Evolutionary conservation across 2,329 filamentous ascomycete species (phyloP), one percentile per base, ranked within the genome.

Genomic region (Diaporthe citriasiana): DNA sequence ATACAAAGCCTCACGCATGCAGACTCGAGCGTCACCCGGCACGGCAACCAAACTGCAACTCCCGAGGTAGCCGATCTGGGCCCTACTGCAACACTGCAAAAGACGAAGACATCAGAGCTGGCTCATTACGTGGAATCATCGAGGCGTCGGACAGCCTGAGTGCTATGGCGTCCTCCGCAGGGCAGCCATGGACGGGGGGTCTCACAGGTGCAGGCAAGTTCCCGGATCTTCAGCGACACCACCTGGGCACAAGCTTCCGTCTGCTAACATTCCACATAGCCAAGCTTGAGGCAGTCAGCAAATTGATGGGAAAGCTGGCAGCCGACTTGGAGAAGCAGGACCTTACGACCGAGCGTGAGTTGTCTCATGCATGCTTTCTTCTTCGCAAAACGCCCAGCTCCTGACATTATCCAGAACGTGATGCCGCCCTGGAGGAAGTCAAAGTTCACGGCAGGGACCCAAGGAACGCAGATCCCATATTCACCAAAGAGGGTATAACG

Each of bases 401-500:
- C 59, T 77, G 19, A 74, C 50, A 17, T 12, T 51, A 19, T 27
- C 22, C 76, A 95, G 93, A 94, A 79, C 89, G 91, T 76, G 89
- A 91, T 78, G 83, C 87, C 13, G 85, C 87, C 17, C 82, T 93
- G 5, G 90, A 93, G 77, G 85, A 95, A 78, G 87, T 98, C 65
- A 98, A 98, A 83, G 86, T 95, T 42, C 90, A 94, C 79, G 93
- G 95, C 9, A 91, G 95, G 75, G 91, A 93, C 78, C 90, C 92
- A 10, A 86, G 85, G 40, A 88, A 94, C 82, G 92, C 95, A 38
- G 93, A 93, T 73, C 93, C 94, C 1, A 96, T 98, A 73, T 98
- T 97, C 83, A 93, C 93, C n/a, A 89, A 90, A 82, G 86, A 97
- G 93, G 94, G 94, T 19, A 93, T 98, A 66, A 86, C 89, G 74